phyloP scores from a whole-genome alignment of 805 yeast genomes.

The Saitoella complicata region DNA sequence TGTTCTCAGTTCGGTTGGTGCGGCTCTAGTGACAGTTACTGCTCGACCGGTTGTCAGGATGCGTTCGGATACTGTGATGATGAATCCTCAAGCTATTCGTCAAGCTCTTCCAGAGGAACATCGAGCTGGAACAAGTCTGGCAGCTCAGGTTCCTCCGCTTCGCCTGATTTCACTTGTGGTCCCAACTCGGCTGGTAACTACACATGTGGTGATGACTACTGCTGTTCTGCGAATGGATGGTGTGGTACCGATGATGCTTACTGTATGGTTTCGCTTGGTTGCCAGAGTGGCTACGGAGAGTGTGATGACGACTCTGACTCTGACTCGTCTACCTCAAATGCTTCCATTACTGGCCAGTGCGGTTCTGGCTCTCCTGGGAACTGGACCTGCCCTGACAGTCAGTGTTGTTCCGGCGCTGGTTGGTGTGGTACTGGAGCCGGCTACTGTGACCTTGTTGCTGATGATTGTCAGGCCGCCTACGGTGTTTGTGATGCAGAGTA shows the following conservation, averaged over 20 bases:
- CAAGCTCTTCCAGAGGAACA: too few species aligned
- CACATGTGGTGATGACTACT: constrained; percentile 4
- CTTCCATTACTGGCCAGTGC: too few species aligned
- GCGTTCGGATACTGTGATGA: constrained; percentile 3
- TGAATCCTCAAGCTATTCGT: too few species aligned
- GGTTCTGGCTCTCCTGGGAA: too few species aligned
- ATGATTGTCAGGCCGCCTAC: constrained; percentile 6
- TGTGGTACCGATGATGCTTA: constrained; percentile 5
- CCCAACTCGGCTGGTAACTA: not conserved
- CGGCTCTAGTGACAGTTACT: constrained; percentile 4
- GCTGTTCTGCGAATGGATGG: constrained; percentile 9
- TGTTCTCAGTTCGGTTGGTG: constrained; percentile 9
- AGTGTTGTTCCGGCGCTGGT: constrained; percentile 9
- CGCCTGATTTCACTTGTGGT: constrained; percentile 8
- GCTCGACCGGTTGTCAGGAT: constrained; percentile 7
- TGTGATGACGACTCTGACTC: constrained; percentile 5
- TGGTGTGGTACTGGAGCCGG: constrained; percentile 5
- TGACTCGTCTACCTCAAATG: too few species aligned
- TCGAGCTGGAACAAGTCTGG: too few species aligned
- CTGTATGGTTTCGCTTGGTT: constrained; percentile 6
- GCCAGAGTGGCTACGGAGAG: constrained; percentile 5
- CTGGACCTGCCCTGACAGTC: constrained; percentile 2
- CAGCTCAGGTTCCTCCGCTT: too few species aligned
- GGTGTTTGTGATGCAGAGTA: constrained; percentile 9
- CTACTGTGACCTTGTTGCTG: constrained; percentile 5